Evolutionary conservation across 176 grass and related monocot genomes (phyloP).

Genomic region (Raddia guianensis): DNA sequence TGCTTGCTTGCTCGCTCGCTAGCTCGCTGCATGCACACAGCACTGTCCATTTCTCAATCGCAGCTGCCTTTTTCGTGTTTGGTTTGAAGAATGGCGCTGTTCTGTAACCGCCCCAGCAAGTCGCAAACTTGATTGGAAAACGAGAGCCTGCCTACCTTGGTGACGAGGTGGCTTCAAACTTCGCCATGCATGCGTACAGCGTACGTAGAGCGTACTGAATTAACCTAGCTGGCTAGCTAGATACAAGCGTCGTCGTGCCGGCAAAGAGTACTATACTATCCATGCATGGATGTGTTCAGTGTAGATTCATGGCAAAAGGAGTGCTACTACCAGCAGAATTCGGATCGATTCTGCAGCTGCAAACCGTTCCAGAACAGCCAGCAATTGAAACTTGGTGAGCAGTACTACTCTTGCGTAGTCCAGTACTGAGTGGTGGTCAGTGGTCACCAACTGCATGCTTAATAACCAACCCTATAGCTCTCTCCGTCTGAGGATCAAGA

Average conservation of each 20-base stretch:
- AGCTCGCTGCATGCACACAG: too few relatives aligned
- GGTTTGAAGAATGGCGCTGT: slow-evolving; percentile 39
- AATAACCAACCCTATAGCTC: not conserved
- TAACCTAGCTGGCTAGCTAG: too few relatives aligned
- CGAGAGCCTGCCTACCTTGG: slow-evolving; percentile 41
- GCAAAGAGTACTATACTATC: not conserved
- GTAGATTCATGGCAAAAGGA: too few relatives aligned
- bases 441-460: not conserved
- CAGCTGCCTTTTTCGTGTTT: not conserved
- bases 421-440: not conserved
- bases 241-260: not conserved
- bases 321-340: not conserved
- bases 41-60: not conserved
- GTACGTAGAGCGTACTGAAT: too few relatives aligned
- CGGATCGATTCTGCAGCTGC: not conserved
- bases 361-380: not conserved
- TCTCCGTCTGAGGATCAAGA: not conserved
- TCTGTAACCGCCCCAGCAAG: slow-evolving; percentile 22
- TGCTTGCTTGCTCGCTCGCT: too few relatives aligned
- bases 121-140: slow-evolving; percentile 31
- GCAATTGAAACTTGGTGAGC: not conserved
- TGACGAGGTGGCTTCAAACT: slow-evolving; percentile 46
- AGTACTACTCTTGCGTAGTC: not conserved
- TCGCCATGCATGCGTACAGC: not conserved
- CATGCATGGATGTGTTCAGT: not conserved